Percentiles rank a stretch among this genome's conserved stretches.
These are phyloP conservation scores for Penicilliopsis zonata DNA, from an alignment of 495 filamentous ascomycete genomes.

Conservation along the genomic window DNA sequence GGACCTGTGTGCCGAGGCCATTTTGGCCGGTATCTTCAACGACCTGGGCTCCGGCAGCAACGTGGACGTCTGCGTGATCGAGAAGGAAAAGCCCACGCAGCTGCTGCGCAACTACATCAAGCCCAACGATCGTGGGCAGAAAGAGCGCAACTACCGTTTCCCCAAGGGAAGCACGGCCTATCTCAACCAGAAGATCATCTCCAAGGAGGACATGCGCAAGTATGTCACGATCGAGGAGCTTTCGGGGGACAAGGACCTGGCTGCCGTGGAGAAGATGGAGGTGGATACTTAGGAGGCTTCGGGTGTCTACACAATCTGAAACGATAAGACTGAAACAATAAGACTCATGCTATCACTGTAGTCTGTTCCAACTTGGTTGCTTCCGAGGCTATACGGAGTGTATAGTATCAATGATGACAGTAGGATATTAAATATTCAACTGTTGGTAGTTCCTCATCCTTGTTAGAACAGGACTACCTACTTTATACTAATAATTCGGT, in stretches of 20 bases:
- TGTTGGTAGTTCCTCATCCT: too few relatives aligned
- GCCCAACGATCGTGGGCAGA: constrained; percentile 84
- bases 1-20: constrained; percentile 72
- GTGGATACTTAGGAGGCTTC: constrained; percentile 54
- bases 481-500: too few relatives aligned
- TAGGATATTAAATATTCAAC: too few relatives aligned
- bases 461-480: too few relatives aligned
- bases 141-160: constrained; percentile 89
- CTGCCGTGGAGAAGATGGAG: constrained; percentile 82
- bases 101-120: constrained; percentile 81
- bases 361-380: too few relatives aligned
- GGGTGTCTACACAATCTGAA: too few relatives aligned
- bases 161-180: constrained; percentile 79
- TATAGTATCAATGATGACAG: too few relatives aligned
- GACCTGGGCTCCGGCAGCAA: constrained; percentile 95
- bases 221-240: constrained; percentile 89
- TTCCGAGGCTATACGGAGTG: too few relatives aligned
- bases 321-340: too few relatives aligned
- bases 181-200: constrained; percentile 87
- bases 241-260: constrained; percentile 40
- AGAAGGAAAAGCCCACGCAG: constrained; percentile 74
- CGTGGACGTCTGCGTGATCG: constrained; percentile 94
- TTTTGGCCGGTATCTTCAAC: constrained; percentile 97
- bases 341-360: too few relatives aligned
- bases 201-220: constrained; percentile 84